These are phyloP conservation scores for Cylindrodendrum hubeiense DNA, from an alignment of 2,329 filamentous ascomycete genomes.

Conservation along the genomic window DNA sequence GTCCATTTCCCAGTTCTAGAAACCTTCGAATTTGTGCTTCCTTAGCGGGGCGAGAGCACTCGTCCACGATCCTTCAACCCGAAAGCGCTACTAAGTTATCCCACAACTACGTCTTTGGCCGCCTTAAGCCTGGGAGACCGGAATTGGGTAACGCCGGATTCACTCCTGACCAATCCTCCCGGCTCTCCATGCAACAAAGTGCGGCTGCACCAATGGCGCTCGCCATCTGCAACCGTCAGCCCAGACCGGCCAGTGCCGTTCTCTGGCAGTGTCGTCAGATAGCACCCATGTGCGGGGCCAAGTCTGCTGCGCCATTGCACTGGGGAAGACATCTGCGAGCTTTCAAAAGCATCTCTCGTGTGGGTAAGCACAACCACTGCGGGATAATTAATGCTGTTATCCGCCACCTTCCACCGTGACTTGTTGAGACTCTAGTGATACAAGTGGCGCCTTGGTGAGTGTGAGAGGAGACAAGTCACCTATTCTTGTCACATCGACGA, in stretches of 20 bases:
- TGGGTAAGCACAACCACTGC: conserved; percentile 2
- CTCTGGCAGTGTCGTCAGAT: conserved; percentile 25
- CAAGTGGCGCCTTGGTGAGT: conserved; percentile 4
- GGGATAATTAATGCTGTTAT: conserved; percentile 4
- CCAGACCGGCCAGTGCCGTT: conserved; percentile 37
- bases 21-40: conserved; percentile 7
- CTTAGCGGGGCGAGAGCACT: not conserved
- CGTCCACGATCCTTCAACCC: conserved; percentile 8
- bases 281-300: conserved; percentile 17
- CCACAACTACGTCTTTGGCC: not conserved
- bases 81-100: not conserved
- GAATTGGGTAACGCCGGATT: conserved; percentile 15
- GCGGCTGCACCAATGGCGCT: conserved; percentile 36
- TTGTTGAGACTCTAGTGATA: conserved; percentile 18
- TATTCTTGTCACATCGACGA: conserved; percentile 12
- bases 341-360: conserved; percentile 2
- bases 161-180: conserved; percentile 19
- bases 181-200: conserved; percentile 22
- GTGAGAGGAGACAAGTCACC: conserved; percentile 20
- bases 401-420: conserved; percentile 1
- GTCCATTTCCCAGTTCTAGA: conserved; percentile 3
- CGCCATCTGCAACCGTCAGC: conserved; percentile 39
- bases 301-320: conserved; percentile 7
- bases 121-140: conserved; percentile 5
- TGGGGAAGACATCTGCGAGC: not conserved